Percentiles rank a stretch among this genome's conserved stretches.
Evolutionary conservation across 352 stramenopile species (phyloP).

Genomic region (Elongisporangium undulatum): DNA sequence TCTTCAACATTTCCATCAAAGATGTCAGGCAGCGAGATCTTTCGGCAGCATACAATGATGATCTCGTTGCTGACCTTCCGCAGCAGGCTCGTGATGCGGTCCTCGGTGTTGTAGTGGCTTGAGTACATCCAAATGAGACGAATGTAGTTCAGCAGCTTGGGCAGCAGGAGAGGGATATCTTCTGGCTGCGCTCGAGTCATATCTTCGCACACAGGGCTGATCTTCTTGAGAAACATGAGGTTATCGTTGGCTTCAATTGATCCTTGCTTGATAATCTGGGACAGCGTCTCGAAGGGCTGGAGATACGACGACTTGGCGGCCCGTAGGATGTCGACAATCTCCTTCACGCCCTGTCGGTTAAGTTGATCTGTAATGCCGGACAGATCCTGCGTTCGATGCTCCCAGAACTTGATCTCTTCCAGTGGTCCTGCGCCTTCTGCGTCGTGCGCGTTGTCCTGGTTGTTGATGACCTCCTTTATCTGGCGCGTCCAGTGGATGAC

Average conservation of each 20-base stretch:
- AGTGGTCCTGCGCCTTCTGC: conserved; percentile 89
- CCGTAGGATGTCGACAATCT: conserved; percentile 84
- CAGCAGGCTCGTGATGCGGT: conserved; percentile 89
- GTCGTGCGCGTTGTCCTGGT: conserved; percentile 91
- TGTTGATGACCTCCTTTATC: conserved; percentile 97
- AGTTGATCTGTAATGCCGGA: conserved; percentile 93
- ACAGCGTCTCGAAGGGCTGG: conserved; percentile 90
- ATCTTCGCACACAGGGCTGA: conserved; percentile 88
- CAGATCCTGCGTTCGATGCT: conserved; percentile 89
- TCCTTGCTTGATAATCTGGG: conserved; percentile 91
- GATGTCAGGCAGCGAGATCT: conserved; percentile 88
- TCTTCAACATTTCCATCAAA: conserved; percentile 92
- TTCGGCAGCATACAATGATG: conserved; percentile 86
- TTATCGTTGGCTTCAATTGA: conserved; percentile 93
- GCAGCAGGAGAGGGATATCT: conserved; percentile 89
- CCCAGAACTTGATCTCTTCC: conserved; percentile 96
- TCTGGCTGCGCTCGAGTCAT: conserved; percentile 78
- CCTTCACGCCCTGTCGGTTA: conserved; percentile 86
- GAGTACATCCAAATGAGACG: conserved; percentile 94
- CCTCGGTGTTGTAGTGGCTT: conserved; percentile 93
- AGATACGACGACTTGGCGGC: conserved; percentile 93
- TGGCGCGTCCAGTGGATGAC: conserved; percentile 97
- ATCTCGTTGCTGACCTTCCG: conserved; percentile 95
- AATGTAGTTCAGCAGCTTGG: conserved; percentile 91
- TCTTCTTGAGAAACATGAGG: conserved; percentile 91